Percentiles rank a stretch among this genome's conserved stretches.
phyloP scores from a whole-genome alignment of 345 rosid species.

The Acer negundo region DNA sequence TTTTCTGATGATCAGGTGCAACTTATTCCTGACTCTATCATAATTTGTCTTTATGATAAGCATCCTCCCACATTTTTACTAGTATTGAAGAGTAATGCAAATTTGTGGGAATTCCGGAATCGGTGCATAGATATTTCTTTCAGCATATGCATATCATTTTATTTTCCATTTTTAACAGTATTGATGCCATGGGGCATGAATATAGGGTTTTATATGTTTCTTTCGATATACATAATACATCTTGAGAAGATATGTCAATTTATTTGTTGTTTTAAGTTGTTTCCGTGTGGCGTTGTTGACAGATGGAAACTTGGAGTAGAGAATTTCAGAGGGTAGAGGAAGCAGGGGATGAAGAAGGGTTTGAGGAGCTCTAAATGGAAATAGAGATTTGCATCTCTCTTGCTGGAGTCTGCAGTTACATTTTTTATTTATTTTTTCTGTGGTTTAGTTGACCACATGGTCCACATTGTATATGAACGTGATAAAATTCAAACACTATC shows the following conservation, averaged over 20 bases:
- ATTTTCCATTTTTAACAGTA: not conserved
- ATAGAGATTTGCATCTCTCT: conserved; percentile 1
- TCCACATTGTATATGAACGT: conserved; percentile 6
- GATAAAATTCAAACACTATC: not conserved
- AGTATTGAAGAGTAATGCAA: not conserved
- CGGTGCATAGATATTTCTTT: not conserved
- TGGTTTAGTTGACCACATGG: not conserved
- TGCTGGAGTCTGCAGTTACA: not conserved
- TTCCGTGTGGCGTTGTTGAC: not conserved
- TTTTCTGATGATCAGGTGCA: conserved; percentile 90
- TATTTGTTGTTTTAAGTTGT: not conserved
- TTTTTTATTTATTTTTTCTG: not conserved
- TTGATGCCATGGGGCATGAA: not conserved
- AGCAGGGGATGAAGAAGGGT: conserved; percentile 92
- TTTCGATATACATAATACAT: not conserved
- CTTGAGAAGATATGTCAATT: not conserved
- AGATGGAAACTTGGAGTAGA: conserved; percentile 87
- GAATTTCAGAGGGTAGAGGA: conserved; percentile 76
- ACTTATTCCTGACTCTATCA: conserved; percentile 16
- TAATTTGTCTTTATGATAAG: not conserved
- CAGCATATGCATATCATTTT: not conserved
- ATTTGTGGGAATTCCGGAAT: not conserved
- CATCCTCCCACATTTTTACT: not conserved
- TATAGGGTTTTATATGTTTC: not conserved
- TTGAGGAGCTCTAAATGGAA: conserved; percentile 58